These are phyloP conservation scores for Ustilago bromivora DNA, from an alignment of 1,284 basidiomycete genomes.

Conservation along the genomic window DNA sequence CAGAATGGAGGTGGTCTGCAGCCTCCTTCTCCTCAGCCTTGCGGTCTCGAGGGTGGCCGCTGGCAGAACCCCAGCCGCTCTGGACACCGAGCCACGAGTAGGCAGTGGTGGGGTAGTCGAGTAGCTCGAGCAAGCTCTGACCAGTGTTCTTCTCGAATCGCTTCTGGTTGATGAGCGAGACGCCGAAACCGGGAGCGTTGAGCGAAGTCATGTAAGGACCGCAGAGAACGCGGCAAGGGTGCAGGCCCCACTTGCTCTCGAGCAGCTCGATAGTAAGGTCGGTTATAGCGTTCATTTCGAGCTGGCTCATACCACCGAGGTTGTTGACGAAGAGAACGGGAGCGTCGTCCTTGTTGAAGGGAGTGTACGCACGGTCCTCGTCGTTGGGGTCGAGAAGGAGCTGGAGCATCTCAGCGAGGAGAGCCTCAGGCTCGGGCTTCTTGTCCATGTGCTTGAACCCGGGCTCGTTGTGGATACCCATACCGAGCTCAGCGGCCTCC, in stretches of 20 bases:
- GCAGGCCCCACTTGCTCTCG: slow-evolving; percentile 66
- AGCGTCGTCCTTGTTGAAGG: slow-evolving; percentile 71
- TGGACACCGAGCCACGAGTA: slow-evolving; percentile 71
- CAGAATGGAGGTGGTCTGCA: slow-evolving; percentile 51
- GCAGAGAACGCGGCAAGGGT: slow-evolving; percentile 71
- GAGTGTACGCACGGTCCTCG: slow-evolving; percentile 69
- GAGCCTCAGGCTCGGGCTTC: slow-evolving; percentile 58
- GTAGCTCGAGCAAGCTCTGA: slow-evolving; percentile 69
- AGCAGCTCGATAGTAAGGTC: slow-evolving; percentile 72
- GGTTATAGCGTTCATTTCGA: slow-evolving; percentile 74
- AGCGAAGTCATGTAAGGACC: slow-evolving; percentile 72
- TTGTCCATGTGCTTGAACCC: slow-evolving; percentile 71
- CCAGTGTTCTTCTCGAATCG: slow-evolving; percentile 68
- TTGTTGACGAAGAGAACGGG: slow-evolving; percentile 74
- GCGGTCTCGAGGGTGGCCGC: slow-evolving; percentile 61
- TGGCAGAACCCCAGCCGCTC: slow-evolving; percentile 58
- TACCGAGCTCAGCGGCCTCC: slow-evolving; percentile 73
- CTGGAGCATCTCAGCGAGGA: slow-evolving; percentile 64
- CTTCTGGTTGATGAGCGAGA: slow-evolving; percentile 72
- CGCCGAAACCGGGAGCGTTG: slow-evolving; percentile 72
- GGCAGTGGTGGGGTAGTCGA: slow-evolving; percentile 72
- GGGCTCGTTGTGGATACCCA: slow-evolving; percentile 76
- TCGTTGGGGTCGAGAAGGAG: slow-evolving; percentile 71
- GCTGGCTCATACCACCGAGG: slow-evolving; percentile 74
- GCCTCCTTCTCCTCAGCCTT: slow-evolving; percentile 63